Evolutionary conservation across 805 yeast species (phyloP).

Genomic region (Candida koratica): DNA sequence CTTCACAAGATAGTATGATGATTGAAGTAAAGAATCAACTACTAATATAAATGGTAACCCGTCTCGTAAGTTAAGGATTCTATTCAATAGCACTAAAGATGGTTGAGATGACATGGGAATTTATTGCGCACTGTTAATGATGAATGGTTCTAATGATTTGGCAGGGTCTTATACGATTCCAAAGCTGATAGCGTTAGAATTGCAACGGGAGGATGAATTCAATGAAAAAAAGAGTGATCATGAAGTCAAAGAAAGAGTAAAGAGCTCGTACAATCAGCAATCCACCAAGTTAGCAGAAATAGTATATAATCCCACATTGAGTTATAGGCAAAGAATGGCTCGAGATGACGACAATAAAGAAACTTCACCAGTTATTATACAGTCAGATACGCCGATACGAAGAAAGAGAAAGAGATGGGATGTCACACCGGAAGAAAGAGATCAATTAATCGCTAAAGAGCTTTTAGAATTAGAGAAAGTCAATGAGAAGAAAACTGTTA

Average conservation of each 20-base stretch:
- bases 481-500: conserved; percentile 27
- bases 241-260: conserved; percentile 17
- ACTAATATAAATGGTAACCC: conserved; percentile 67
- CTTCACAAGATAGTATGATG: conserved; percentile 50
- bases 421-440: conserved; percentile 36
- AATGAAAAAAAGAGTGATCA: conserved; percentile 16
- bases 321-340: conserved; percentile 26
- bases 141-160: conserved; percentile 17
- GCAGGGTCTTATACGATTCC: conserved; percentile 33
- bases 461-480: not conserved
- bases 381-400: conserved; percentile 9
- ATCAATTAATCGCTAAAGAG: conserved; percentile 10
- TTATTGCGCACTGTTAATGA: conserved; percentile 2
- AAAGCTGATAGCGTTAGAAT: conserved; percentile 22
- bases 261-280: conserved; percentile 27
- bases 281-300: conserved; percentile 24
- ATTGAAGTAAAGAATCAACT: conserved; percentile 67
- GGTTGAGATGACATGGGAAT: conserved; percentile 30
- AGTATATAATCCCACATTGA: conserved; percentile 19
- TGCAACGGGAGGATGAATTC: conserved; percentile 21
- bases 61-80: conserved; percentile 71
- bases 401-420: conserved; percentile 43
- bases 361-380: not conserved
- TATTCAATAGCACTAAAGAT: conserved; percentile 51
- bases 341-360: not conserved